Conservation (phyloP, 495 filamentous ascomycete species). For the Podospora anserina region DNA sequence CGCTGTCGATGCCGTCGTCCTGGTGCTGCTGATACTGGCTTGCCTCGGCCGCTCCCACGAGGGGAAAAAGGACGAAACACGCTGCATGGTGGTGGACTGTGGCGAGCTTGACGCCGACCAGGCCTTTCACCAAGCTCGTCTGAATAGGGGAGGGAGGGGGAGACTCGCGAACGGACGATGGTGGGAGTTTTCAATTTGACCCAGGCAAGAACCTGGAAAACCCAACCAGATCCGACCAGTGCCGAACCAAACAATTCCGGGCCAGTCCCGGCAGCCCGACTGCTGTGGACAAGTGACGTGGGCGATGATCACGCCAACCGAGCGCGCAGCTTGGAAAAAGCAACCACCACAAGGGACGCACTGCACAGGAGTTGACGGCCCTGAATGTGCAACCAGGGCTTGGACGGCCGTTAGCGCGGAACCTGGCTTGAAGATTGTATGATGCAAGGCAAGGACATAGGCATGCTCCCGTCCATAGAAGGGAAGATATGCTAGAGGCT, state of each 20-base stretch:
- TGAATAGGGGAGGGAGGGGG: slow-evolving; percentile 1
- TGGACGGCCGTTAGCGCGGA: neutral
- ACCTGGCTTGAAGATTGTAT: neutral
- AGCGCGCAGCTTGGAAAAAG: slow-evolving; percentile 15
- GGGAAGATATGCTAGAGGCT: too few species aligned
- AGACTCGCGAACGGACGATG: neutral
- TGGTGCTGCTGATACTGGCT: slow-evolving; percentile 22
- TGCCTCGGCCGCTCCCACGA: slow-evolving; percentile 47
- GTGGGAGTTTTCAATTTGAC: slow-evolving; percentile 7
- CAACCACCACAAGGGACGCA: slow-evolving; percentile 11
- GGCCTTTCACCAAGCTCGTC: slow-evolving; percentile 9
- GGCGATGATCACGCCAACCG: slow-evolving; percentile 21
- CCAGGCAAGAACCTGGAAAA: slow-evolving; percentile 10
- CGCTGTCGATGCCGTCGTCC: slow-evolving; percentile 21
- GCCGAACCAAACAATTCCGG: slow-evolving; percentile 1
- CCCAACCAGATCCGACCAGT: neutral
- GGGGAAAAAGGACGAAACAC: slow-evolving; percentile 50
- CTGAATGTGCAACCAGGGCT: neutral
- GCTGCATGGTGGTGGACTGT: slow-evolving; percentile 42
- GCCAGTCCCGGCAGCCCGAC: slow-evolving; percentile 5
- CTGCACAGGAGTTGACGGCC: neutral
- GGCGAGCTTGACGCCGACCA: slow-evolving; percentile 17
- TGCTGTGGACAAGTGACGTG: slow-evolving; percentile 19
- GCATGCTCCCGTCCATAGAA: neutral
- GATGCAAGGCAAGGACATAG: neutral